Percentiles rank a stretch among this genome's conserved stretches.
Conservation (phyloP, 345 rosid genomes). For the Dimocarpus longan region DNA sequence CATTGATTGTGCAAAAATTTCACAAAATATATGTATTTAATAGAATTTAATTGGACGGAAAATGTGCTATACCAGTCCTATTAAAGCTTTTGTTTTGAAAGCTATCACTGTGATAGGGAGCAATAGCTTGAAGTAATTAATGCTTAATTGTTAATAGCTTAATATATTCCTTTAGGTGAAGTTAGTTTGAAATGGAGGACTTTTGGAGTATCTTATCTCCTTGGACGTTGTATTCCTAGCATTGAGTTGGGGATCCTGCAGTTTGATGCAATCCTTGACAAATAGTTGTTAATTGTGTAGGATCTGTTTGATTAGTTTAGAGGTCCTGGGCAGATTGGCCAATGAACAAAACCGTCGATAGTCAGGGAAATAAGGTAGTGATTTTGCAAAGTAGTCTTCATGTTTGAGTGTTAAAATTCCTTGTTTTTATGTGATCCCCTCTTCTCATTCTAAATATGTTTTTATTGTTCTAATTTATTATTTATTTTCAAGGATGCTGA, state of each 20-base stretch:
- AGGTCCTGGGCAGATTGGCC: neutral
- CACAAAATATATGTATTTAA: too few species aligned
- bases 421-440: neutral
- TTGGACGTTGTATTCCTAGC: neutral
- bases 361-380: neutral
- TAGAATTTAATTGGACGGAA: too few species aligned
- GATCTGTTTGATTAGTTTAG: neutral
- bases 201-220: neutral
- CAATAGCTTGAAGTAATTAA: neutral
- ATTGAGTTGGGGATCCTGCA: neutral
- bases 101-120: neutral
- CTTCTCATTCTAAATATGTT: neutral
- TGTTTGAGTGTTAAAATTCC: neutral
- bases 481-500: conserved; percentile 54
- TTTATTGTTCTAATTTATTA: neutral
- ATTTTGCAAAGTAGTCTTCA: neutral
- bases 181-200: neutral
- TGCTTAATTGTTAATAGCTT: neutral
- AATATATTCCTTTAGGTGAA: neutral
- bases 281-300: neutral
- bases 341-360: neutral
- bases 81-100: neutral
- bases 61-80: neutral
- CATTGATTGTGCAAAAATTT: too few species aligned
- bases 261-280: conserved; percentile 3